A percentile compares a stretch with the other conserved stretches of the same genome.
Conservation (phyloP, 2,329 filamentous ascomycete species). For the Trichoderma sp. region DNA sequence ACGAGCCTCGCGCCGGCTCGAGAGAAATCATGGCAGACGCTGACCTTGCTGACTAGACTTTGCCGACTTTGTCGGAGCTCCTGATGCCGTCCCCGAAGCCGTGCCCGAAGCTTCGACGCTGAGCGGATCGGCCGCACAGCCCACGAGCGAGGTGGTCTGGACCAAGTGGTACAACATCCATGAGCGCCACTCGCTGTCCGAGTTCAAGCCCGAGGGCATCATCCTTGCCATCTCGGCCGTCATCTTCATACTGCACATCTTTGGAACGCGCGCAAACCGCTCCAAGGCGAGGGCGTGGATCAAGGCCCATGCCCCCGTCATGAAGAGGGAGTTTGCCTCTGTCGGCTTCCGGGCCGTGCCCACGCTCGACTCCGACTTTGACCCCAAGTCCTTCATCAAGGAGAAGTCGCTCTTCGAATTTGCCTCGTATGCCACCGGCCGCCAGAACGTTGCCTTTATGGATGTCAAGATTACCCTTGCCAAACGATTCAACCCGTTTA, state of each 20-base stretch:
- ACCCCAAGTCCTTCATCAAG: conserved; percentile 57
- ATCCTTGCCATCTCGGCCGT: conserved; percentile 73
- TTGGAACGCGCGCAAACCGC: conserved; percentile 77
- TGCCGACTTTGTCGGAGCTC: conserved; percentile 82
- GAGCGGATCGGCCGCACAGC: conserved; percentile 42
- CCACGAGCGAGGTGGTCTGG: conserved; percentile 57
- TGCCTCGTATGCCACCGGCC: conserved; percentile 81
- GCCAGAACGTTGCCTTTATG: conserved; percentile 88
- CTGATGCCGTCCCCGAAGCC: conserved; percentile 59
- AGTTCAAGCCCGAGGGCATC: conserved; percentile 85
- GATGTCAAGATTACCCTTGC: conserved; percentile 78
- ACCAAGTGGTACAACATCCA: conserved; percentile 97
- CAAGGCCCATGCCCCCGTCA: conserved; percentile 64
- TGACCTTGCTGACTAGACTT: conserved; percentile 61
- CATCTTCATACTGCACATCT: conserved; percentile 73
- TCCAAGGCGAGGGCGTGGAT: conserved; percentile 79
- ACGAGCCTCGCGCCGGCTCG: background rate
- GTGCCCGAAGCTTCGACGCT: conserved; percentile 47
- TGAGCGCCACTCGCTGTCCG: conserved; percentile 77
- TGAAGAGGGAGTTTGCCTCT: conserved; percentile 79
- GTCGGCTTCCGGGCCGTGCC: conserved; percentile 72
- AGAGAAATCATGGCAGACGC: background rate
- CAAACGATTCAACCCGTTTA: conserved; percentile 81
- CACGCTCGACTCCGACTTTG: conserved; percentile 42
- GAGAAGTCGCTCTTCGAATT: conserved; percentile 88